Evolutionary conservation across 257 asterid genomes (phyloP).

Genomic region (Ehretia macrophylla): DNA sequence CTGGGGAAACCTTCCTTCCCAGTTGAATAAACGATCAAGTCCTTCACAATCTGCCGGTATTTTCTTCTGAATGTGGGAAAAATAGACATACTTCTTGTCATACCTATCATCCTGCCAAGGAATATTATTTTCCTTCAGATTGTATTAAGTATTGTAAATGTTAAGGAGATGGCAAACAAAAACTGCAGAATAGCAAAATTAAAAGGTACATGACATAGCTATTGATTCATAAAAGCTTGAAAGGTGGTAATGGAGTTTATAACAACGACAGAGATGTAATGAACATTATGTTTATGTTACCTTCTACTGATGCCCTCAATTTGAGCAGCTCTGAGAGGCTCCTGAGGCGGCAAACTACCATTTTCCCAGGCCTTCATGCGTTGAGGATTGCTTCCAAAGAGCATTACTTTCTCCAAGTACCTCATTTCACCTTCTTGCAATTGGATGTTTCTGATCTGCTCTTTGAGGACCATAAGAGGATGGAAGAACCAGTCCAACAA

Average conservation of each 20-base stretch:
- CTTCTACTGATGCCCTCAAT: constrained; percentile 86
- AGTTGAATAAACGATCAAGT: constrained; percentile 28
- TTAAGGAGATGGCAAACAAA: background rate
- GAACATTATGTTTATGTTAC: constrained; percentile 25
- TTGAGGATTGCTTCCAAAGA: constrained; percentile 49
- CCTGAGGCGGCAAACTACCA: constrained; percentile 53
- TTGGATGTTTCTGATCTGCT: constrained; percentile 60
- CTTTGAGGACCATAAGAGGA: constrained; percentile 80
- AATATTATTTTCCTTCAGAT: background rate
- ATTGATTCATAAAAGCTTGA: too few relatives aligned
- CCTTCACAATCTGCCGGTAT: constrained; percentile 75
- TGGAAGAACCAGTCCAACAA: constrained; percentile 89
- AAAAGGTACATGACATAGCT: too few relatives aligned
- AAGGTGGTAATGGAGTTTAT: too few relatives aligned
- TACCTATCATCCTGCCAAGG: constrained; percentile 76
- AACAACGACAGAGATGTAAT: background rate
- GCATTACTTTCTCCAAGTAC: constrained; percentile 63
- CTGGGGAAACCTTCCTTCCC: constrained; percentile 33
- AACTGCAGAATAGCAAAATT: background rate
- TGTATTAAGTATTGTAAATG: background rate
- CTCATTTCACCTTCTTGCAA: constrained; percentile 68
- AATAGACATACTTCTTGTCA: constrained; percentile 53
- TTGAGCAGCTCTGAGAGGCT: constrained; percentile 79
- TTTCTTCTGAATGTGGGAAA: constrained; percentile 82
- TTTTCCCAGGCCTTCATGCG: constrained; percentile 73